phyloP scores from a whole-genome alignment of 1,284 basidiomycete species.

The Filobasidium uniguttulatum region DNA sequence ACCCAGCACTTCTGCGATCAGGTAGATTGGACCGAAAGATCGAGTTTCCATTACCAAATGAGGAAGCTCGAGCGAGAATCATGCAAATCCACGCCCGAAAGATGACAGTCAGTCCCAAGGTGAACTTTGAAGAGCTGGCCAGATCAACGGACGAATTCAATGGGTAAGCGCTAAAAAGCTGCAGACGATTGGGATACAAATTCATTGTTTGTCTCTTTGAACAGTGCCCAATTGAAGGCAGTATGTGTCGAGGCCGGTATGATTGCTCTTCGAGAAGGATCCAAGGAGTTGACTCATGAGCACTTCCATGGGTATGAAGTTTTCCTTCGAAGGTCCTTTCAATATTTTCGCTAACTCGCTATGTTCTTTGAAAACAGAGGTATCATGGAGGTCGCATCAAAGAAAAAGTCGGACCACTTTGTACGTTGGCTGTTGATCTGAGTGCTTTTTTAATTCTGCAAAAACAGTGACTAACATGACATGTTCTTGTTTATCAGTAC shows the following conservation, averaged over 20 bases:
- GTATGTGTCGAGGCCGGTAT: constrained; percentile 97
- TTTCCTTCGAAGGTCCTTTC: constrained; percentile 1
- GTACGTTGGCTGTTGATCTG: constrained; percentile 21
- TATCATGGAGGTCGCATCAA: constrained; percentile 86
- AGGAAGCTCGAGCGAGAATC: constrained; percentile 57
- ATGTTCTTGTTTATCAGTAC: background rate
- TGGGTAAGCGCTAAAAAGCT: constrained; percentile 30
- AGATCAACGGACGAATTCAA: constrained; percentile 66
- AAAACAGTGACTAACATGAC: background rate
- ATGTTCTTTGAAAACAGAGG: constrained; percentile 36
- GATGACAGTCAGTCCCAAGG: constrained; percentile 64
- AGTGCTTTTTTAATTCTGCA: background rate
- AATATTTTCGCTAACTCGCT: background rate
- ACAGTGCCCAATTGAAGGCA: constrained; percentile 51
- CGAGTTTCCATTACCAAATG: constrained; percentile 64
- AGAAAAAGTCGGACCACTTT: constrained; percentile 77
- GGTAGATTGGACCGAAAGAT: constrained; percentile 66
- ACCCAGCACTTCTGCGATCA: constrained; percentile 60
- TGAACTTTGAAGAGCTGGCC: constrained; percentile 65
- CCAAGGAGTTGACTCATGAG: constrained; percentile 76
- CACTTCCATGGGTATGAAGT: constrained; percentile 71
- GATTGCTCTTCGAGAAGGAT: constrained; percentile 90
- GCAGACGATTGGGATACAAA: background rate
- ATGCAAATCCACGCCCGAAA: constrained; percentile 78
- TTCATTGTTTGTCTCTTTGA: background rate